Evolutionary conservation across 768 basidiomycete species (phyloP).

Genomic region (Auriscalpium orientale): DNA sequence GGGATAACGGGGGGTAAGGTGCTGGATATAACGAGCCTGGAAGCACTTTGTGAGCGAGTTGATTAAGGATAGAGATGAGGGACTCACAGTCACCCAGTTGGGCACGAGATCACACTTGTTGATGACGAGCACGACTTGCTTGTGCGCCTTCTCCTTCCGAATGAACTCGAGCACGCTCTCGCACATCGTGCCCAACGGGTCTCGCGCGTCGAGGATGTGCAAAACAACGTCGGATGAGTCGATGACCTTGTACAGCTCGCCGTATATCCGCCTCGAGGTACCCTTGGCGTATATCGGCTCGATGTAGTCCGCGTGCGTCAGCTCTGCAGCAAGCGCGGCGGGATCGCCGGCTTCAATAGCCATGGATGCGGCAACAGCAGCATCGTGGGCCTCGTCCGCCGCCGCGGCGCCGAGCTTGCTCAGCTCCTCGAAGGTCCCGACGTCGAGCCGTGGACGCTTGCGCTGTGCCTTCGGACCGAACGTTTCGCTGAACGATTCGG

Average conservation of each 20-base stretch:
- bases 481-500: conserved; percentile 89
- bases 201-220: conserved; percentile 91
- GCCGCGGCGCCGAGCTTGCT: conserved; percentile 53
- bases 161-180: conserved; percentile 89
- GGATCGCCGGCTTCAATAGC: conserved; percentile 34
- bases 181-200: conserved; percentile 93
- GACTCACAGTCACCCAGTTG: conserved; percentile 92
- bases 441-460: conserved; percentile 80
- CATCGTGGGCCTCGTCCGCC: conserved; percentile 44
- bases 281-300: conserved; percentile 95
- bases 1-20: conserved; percentile 89
- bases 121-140: conserved; percentile 92
- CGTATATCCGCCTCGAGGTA: conserved; percentile 92
- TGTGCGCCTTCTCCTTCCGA: conserved; percentile 94
- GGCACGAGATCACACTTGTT: conserved; percentile 99
- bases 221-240: conserved; percentile 97
- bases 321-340: conserved; percentile 33
- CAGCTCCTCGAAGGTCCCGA: conserved; percentile 90
- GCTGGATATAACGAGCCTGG: conserved; percentile 92
- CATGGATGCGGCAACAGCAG: conserved; percentile 33
- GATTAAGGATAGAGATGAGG: not conserved
- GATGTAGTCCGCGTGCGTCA: conserved; percentile 68
- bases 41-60: not conserved
- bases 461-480: conserved; percentile 96
- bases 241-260: conserved; percentile 98